phyloP scores from a whole-genome alignment of 139 green algal genomes.

The Closterium sp. region DNA sequence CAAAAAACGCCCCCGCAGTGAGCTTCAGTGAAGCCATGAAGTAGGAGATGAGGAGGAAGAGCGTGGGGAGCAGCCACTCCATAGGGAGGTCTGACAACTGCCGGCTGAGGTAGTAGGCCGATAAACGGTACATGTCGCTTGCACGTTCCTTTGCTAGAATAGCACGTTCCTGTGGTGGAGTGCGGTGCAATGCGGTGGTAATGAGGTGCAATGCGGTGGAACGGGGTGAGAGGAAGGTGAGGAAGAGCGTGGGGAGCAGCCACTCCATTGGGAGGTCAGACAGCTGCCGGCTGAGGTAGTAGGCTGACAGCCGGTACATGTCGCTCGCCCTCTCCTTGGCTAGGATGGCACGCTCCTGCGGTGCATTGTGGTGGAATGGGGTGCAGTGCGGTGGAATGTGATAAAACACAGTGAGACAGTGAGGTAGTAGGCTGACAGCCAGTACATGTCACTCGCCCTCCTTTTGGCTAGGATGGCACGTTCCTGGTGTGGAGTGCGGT shows the following conservation, averaged over 20 bases:
- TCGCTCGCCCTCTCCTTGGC: conserved; percentile 24
- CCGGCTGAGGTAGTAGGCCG: conserved; percentile 43
- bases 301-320: conserved; percentile 31
- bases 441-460: conserved; percentile 34
- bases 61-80: conserved; percentile 23
- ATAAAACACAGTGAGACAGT: too few species aligned
- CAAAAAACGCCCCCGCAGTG: not conserved
- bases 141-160: conserved; percentile 43
- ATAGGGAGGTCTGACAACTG: conserved; percentile 43
- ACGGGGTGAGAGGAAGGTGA: not conserved
- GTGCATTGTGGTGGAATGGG: not conserved
- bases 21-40: conserved; percentile 33
- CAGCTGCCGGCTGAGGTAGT: not conserved
- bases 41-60: conserved; percentile 45
- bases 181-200: not conserved
- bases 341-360: conserved; percentile 36
- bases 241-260: not conserved
- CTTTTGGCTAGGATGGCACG: too few species aligned
- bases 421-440: not conserved
- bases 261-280: conserved; percentile 46
- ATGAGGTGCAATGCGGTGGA: not conserved
- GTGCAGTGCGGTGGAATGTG: not conserved
- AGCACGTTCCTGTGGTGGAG: conserved; percentile 1
- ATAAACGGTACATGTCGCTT: conserved; percentile 42
- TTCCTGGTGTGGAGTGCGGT: too few species aligned